Conservation (phyloP, 495 filamentous ascomycete genomes). For the Aspergillus carlsbadensis region DNA sequence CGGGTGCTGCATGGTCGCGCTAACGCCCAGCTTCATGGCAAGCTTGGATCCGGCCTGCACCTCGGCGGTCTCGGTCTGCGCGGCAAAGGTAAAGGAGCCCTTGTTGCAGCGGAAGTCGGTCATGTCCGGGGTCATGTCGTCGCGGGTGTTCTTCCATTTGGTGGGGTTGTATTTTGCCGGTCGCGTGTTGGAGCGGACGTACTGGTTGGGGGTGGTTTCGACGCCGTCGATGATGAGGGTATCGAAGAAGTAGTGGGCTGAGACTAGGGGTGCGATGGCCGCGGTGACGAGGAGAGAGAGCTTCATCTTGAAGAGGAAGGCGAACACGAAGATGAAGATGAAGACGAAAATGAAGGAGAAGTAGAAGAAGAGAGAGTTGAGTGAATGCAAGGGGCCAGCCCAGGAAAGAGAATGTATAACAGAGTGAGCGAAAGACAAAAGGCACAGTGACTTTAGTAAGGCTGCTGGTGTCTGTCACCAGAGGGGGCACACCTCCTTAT, state of each 20-base stretch:
- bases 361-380: too few species aligned
- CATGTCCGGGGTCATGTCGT: constrained; percentile 9
- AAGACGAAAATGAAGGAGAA: too few species aligned
- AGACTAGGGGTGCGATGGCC: not conserved
- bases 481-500: too few species aligned
- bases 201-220: not conserved
- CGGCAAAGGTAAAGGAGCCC: constrained; percentile 2
- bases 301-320: not conserved
- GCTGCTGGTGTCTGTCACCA: too few species aligned
- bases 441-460: too few species aligned
- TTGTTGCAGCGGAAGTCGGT: constrained; percentile 11
- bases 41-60: constrained; percentile 15
- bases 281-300: not conserved
- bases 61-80: constrained; percentile 5
- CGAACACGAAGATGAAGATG: too few species aligned
- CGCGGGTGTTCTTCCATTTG: constrained; percentile 11
- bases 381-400: too few species aligned
- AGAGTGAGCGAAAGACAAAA: too few species aligned
- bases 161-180: constrained; percentile 9
- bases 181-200: not conserved
- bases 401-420: too few species aligned
- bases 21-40: constrained; percentile 10
- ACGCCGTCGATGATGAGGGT: not conserved
- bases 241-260: not conserved
- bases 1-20: not conserved